Percentiles rank a stretch among this genome's conserved stretches.
Conservation (phyloP, 169 alveolate species). For the Perkinsus chesapeaki region DNA sequence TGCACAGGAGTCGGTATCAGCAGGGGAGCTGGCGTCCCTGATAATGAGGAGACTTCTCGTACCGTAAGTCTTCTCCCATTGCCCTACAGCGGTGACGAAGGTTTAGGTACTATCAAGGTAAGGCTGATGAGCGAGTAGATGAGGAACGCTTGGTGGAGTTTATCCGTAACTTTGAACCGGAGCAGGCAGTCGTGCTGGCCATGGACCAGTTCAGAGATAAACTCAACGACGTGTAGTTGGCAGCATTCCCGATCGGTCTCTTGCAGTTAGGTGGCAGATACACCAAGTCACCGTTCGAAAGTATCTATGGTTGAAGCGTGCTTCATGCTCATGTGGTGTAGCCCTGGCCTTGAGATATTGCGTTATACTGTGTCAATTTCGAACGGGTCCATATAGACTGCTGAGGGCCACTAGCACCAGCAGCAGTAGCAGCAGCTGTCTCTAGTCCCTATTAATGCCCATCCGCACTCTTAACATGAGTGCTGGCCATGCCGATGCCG, state of each 20-base stretch:
- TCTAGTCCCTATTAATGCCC: no score
- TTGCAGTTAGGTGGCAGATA: not conserved
- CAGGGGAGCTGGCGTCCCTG: not conserved
- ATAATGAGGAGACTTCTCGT: not conserved
- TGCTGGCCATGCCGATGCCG: no score
- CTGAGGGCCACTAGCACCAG: no score
- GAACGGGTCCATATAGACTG: no score
- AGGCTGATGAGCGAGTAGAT: not conserved
- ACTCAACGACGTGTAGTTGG: not conserved
- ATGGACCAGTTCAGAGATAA: not conserved
- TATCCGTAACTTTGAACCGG: not conserved
- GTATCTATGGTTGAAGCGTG: not conserved
- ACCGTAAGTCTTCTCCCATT: no score
- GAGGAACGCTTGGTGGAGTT: not conserved
- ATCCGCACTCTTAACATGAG: no score
- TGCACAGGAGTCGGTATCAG: not conserved
- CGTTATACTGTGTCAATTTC: no score
- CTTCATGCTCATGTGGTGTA: no score
- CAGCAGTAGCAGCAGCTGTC: no score
- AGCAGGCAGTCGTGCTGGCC: not conserved
- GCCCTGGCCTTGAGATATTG: no score
- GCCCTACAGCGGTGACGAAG: no score
- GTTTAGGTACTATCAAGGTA: not conserved
- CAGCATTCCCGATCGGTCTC: not conserved
- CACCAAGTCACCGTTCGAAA: not conserved